phyloP scores from a whole-genome alignment of 805 yeast genomes.

The Wickerhamiella nectarea region DNA sequence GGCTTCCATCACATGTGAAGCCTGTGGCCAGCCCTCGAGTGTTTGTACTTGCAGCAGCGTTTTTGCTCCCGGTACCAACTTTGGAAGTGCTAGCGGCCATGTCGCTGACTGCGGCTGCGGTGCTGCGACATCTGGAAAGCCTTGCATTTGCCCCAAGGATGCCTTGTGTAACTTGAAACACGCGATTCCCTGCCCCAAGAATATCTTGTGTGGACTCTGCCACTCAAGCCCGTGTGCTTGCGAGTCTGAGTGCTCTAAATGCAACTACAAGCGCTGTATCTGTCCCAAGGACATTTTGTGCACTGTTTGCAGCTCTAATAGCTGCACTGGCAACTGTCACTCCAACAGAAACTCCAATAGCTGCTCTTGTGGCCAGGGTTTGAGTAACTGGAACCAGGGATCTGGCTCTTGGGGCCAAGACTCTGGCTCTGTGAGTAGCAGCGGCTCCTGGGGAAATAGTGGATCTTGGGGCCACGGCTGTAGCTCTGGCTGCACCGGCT shows the following conservation, averaged over 20 bases:
- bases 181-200: constrained; percentile 4
- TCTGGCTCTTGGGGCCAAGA: not conserved
- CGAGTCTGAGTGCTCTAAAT: not conserved
- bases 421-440: not conserved
- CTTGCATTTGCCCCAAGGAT: constrained; percentile 3
- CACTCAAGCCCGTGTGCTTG: constrained; percentile 4
- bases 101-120: constrained; percentile 1
- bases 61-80: not conserved
- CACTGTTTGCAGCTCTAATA: not conserved
- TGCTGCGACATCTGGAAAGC: not conserved
- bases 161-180: not conserved
- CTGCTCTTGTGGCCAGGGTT: too few species aligned
- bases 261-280: constrained; percentile 4
- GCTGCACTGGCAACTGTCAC: not conserved
- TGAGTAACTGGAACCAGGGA: too few species aligned
- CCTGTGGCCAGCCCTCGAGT: not conserved
- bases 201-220: constrained; percentile 1
- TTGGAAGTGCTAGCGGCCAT: not conserved
- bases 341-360: too few species aligned
- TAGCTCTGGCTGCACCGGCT: not conserved
- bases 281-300: constrained; percentile 7
- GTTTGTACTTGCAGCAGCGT: not conserved
- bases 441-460: not conserved
- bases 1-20: not conserved
- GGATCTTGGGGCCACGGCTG: too few species aligned